phyloP scores from a whole-genome alignment of 495 filamentous ascomycete species.

The Lasiosphaeria hispida region DNA sequence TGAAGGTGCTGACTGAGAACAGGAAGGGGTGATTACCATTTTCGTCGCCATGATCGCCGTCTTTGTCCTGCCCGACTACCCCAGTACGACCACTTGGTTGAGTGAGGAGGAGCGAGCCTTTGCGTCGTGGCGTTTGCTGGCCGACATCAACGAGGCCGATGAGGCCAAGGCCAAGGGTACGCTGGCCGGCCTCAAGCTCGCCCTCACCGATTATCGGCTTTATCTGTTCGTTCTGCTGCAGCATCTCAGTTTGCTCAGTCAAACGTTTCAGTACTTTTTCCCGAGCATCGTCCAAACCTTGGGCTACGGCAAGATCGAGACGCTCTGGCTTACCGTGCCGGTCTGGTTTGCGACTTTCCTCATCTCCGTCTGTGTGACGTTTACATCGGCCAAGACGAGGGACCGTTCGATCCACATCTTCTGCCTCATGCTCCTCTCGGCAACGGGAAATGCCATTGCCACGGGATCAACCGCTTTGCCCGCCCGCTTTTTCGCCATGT shows the following conservation, averaged over 20 bases:
- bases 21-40: constrained; percentile 44
- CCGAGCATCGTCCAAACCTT: constrained; percentile 54
- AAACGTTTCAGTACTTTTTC: constrained; percentile 53
- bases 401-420: constrained; percentile 47
- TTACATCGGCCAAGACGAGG: constrained; percentile 36
- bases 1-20: neutral
- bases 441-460: constrained; percentile 50
- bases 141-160: constrained; percentile 42
- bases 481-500: constrained; percentile 51
- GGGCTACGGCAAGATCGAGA: constrained; percentile 49
- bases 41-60: constrained; percentile 34
- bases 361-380: constrained; percentile 37
- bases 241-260: constrained; percentile 39
- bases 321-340: constrained; percentile 52
- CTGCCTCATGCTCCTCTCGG: constrained; percentile 43
- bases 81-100: constrained; percentile 43
- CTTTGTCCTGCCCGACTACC: constrained; percentile 45
- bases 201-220: constrained; percentile 40
- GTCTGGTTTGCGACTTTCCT: constrained; percentile 43
- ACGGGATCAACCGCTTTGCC: constrained; percentile 43
- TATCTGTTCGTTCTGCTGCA: constrained; percentile 49
- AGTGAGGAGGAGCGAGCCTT: constrained; percentile 40
- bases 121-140: constrained; percentile 40
- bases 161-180: constrained; percentile 25
- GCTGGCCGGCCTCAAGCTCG: constrained; percentile 39